A percentile compares a stretch with the other conserved stretches of the same genome.
phyloP scores from a whole-genome alignment of 2,329 filamentous ascomycete genomes.

The Escovopsis sp. region DNA sequence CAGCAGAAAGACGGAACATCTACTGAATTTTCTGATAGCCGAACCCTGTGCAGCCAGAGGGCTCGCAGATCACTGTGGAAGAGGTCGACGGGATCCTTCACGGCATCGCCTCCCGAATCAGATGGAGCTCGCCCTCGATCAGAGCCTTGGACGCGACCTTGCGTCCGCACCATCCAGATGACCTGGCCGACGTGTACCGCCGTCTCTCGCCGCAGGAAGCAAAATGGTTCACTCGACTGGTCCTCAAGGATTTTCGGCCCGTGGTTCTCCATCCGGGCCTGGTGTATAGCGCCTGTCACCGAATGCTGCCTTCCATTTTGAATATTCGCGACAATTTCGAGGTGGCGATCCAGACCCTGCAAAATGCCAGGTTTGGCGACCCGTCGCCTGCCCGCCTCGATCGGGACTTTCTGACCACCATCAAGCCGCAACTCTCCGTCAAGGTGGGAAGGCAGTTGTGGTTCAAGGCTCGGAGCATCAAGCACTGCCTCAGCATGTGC shows the following conservation, averaged over 20 bases:
- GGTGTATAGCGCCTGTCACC: slow-evolving; percentile 48
- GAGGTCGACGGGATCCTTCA: slow-evolving; percentile 54
- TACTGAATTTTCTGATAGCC: slow-evolving; percentile 21
- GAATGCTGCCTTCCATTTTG: slow-evolving; percentile 52
- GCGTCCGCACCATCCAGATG: slow-evolving; percentile 19
- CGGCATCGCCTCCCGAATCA: slow-evolving; percentile 49
- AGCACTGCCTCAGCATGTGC: slow-evolving; percentile 55
- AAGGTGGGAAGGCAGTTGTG: slow-evolving; percentile 51
- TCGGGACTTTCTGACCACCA: slow-evolving; percentile 10
- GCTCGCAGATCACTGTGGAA: slow-evolving; percentile 44
- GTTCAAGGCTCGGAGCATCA: slow-evolving; percentile 53
- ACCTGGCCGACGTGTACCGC: slow-evolving; percentile 41
- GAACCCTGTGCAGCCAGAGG: slow-evolving; percentile 18
- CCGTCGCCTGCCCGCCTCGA: slow-evolving; percentile 7
- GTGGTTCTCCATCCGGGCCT: slow-evolving; percentile 42
- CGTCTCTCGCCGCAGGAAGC: slow-evolving; percentile 51
- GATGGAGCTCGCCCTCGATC: slow-evolving; percentile 54
- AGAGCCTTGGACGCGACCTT: slow-evolving; percentile 20
- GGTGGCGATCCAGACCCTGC: slow-evolving; percentile 40
- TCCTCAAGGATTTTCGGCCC: slow-evolving; percentile 63
- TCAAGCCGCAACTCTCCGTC: slow-evolving; percentile 41
- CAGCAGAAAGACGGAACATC: no score
- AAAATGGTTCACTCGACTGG: slow-evolving; percentile 74
- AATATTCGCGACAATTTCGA: slow-evolving; percentile 54
- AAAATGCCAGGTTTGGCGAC: slow-evolving; percentile 12